Conservation (phyloP, 345 rosid species). For the Anastatica hierochuntica region DNA sequence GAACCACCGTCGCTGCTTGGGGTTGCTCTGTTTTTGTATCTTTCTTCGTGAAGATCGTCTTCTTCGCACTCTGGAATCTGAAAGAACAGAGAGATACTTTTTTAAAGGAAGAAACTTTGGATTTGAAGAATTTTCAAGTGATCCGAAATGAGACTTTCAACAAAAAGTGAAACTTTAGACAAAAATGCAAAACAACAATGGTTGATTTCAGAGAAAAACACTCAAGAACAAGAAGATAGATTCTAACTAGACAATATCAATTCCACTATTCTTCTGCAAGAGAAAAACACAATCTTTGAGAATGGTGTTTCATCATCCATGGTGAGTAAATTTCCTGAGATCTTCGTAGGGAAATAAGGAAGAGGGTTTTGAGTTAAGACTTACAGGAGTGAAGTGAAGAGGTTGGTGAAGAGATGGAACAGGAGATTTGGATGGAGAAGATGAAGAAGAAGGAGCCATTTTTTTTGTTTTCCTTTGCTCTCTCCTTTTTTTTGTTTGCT, state of each 20-base stretch:
- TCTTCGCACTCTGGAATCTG: constrained; percentile 86
- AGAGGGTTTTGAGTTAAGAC: constrained; percentile 14
- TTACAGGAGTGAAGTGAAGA: constrained; percentile 68
- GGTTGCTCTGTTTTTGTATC: constrained; percentile 28
- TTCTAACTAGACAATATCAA: not conserved
- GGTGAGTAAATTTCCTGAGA: not conserved
- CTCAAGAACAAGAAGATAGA: too few species aligned
- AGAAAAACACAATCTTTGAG: not conserved
- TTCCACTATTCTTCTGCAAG: too few species aligned
- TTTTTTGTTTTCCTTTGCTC: constrained; percentile 7
- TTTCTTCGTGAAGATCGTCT: constrained; percentile 30
- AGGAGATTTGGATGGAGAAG: constrained; percentile 54
- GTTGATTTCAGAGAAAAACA: too few species aligned
- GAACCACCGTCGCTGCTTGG: constrained; percentile 29
- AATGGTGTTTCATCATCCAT: not conserved
- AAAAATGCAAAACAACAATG: too few species aligned
- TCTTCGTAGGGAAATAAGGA: constrained; percentile 11
- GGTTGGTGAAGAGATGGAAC: constrained; percentile 42
- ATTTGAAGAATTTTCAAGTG: too few species aligned
- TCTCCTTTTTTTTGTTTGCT: not conserved
- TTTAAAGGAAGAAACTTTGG: too few species aligned
- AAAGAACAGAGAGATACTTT: too few species aligned
- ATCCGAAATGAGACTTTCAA: not conserved
- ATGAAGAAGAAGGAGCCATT: constrained; percentile 62
- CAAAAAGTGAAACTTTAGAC: constrained; percentile 12